phyloP scores from a whole-genome alignment of 169 alveolate species.

The Plasmodium ovale region DNA sequence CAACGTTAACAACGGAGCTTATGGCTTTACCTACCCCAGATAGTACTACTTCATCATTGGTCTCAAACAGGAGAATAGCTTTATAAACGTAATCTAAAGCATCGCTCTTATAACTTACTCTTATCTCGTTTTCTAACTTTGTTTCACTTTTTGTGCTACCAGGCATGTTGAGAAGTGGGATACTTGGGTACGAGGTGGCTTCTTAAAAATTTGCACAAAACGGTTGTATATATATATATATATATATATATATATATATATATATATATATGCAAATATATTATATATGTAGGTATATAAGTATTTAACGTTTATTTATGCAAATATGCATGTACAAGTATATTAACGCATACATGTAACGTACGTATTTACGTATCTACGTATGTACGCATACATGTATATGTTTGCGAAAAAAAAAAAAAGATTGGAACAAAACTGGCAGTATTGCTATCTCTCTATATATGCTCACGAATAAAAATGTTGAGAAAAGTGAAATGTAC shows the following conservation, averaged over 20 bases:
- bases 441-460: too few species aligned
- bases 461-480: too few species aligned
- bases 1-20: conserved; percentile 71
- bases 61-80: conserved; percentile 66
- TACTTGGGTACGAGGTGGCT: neutral
- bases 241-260: too few species aligned
- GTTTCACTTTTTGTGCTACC: conserved; percentile 73
- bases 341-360: neutral
- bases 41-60: conserved; percentile 48
- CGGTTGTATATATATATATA: too few species aligned
- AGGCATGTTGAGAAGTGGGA: conserved; percentile 45
- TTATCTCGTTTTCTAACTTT: conserved; percentile 50
- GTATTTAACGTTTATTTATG: too few species aligned
- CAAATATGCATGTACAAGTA: too few species aligned
- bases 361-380: neutral
- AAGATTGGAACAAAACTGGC: too few species aligned
- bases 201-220: neutral
- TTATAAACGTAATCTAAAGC: conserved; percentile 72
- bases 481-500: too few species aligned
- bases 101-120: conserved; percentile 68
- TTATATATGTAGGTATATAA: too few species aligned
- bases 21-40: conserved; percentile 78
- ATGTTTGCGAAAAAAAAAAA: too few species aligned
- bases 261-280: too few species aligned
- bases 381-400: too few species aligned